Percentiles rank a stretch among this genome's conserved stretches.
Evolutionary conservation across 495 filamentous ascomycete genomes (phyloP).

Genomic region (Lophiostoma macrostomum): DNA sequence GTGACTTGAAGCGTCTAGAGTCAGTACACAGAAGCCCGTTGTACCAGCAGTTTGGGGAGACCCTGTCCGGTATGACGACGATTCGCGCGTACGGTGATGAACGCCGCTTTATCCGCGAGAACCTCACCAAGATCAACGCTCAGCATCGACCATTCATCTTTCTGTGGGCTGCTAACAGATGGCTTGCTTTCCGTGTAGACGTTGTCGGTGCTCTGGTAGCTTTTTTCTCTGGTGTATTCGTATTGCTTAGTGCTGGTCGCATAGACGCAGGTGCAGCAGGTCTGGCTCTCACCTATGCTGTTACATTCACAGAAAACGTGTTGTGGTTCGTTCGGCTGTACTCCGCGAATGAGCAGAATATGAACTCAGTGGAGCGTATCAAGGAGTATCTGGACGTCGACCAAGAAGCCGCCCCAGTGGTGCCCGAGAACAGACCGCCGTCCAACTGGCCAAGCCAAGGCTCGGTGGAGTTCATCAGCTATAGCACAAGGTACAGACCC

Average conservation of each 20-base stretch:
- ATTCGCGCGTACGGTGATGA: slow-evolving; percentile 97
- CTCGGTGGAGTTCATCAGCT: slow-evolving; percentile 79
- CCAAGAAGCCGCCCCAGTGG: slow-evolving; percentile 78
- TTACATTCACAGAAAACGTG: slow-evolving; percentile 95
- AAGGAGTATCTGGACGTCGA: slow-evolving; percentile 97
- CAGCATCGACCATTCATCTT: slow-evolving; percentile 94
- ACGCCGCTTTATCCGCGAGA: slow-evolving; percentile 88
- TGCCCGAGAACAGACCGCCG: slow-evolving; percentile 73
- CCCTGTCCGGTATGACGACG: slow-evolving; percentile 90
- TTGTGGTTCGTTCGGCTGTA: slow-evolving; percentile 97
- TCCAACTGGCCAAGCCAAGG: slow-evolving; percentile 83
- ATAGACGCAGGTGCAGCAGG: slow-evolving; percentile 94
- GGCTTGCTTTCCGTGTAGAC: slow-evolving; percentile 93
- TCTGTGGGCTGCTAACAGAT: slow-evolving; percentile 95
- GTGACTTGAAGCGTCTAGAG: slow-evolving; percentile 91
- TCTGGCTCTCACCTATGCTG: slow-evolving; percentile 94
- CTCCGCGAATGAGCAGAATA: slow-evolving; percentile 93
- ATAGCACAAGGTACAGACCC: slow-evolving; percentile 81
- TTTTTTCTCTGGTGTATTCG: slow-evolving; percentile 91
- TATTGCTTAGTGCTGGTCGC: slow-evolving; percentile 75
- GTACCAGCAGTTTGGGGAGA: slow-evolving; percentile 98
- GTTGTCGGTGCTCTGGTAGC: slow-evolving; percentile 85
- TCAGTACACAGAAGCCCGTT: slow-evolving; percentile 92
- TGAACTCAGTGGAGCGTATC: slow-evolving; percentile 99
- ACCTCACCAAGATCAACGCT: slow-evolving; percentile 81